Evolutionary conservation across 192 early-diverging fungal genomes (phyloP).

Genomic region (Anaeromyces robustus): DNA sequence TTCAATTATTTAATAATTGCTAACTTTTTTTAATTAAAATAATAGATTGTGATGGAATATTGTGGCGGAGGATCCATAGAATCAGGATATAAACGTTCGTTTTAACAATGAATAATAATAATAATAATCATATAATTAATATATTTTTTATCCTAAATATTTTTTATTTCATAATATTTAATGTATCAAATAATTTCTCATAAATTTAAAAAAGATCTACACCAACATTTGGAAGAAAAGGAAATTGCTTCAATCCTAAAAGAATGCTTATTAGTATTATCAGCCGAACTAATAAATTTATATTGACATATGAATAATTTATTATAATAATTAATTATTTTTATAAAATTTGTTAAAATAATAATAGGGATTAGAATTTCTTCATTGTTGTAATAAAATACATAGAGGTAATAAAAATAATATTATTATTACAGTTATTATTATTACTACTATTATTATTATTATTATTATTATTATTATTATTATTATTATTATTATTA

Average conservation of each 20-base stretch:
- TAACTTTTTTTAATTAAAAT: background rate
- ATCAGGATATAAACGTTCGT: constrained; percentile 27
- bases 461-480: no score
- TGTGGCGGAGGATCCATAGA: constrained; percentile 44
- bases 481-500: no score
- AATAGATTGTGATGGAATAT: constrained; percentile 41
- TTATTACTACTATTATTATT: no score
- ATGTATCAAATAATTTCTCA: no score
- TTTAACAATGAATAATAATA: background rate
- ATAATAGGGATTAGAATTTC: constrained; percentile 25
- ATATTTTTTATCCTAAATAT: no score
- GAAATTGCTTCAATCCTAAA: constrained; percentile 24
- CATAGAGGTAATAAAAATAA: constrained; percentile 10
- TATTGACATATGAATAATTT: no score
- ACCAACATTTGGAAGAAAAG: constrained; percentile 14
- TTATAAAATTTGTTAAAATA: background rate
- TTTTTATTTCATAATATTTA: no score
- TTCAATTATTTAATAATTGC: no score
- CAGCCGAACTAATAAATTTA: no score
- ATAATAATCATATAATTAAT: no score
- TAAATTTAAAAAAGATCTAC: constrained; percentile 9
- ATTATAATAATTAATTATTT: no score
- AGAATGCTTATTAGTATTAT: constrained; percentile 19
- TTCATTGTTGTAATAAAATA: constrained; percentile 31
- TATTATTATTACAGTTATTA: no score